phyloP scores from a whole-genome alignment of 1,139 yeast species.

The Suzukiozyma palmioleophila region DNA sequence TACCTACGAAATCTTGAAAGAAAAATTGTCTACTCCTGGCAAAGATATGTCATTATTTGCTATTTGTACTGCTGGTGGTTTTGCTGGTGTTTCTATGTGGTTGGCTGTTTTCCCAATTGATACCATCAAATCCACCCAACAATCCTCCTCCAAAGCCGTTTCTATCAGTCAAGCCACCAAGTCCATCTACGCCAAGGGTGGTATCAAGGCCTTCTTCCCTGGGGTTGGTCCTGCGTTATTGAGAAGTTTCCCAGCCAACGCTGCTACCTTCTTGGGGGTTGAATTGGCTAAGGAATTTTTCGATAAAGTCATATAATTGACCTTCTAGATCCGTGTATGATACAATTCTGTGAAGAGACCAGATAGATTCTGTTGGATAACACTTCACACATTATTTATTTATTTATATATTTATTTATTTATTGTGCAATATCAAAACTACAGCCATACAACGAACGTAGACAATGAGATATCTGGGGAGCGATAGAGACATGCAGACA shows the following conservation, averaged over 20 bases:
- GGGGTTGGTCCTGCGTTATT: conserved; percentile 95
- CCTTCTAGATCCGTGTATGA: background rate
- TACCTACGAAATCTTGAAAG: conserved; percentile 81
- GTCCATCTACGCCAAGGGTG: conserved; percentile 64
- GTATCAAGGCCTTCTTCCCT: conserved; percentile 91
- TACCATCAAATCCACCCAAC: conserved; percentile 85
- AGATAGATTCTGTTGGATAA: too few relatives aligned
- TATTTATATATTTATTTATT: background rate
- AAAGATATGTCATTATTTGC: conserved; percentile 63
- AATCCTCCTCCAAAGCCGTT: conserved; percentile 55
- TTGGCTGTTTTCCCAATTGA: conserved; percentile 92
- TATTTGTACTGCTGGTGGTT: conserved; percentile 87
- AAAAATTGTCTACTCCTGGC: conserved; percentile 52
- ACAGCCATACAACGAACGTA: too few relatives aligned
- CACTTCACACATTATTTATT: too few relatives aligned
- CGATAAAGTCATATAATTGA: conserved; percentile 27
- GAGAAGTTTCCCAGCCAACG: conserved; percentile 96
- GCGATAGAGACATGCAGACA: too few relatives aligned
- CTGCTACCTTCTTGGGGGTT: conserved; percentile 95
- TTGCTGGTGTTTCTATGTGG: conserved; percentile 98
- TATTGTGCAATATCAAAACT: background rate
- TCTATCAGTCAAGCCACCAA: conserved; percentile 66
- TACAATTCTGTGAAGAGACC: background rate
- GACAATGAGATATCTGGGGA: too few relatives aligned
- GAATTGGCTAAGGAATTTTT: conserved; percentile 78